Evolutionary conservation across 2,329 filamentous ascomycete genomes (phyloP), one percentile per base, ranked within the genome.

Genomic region (Thermomyces lanuginosus): DNA sequence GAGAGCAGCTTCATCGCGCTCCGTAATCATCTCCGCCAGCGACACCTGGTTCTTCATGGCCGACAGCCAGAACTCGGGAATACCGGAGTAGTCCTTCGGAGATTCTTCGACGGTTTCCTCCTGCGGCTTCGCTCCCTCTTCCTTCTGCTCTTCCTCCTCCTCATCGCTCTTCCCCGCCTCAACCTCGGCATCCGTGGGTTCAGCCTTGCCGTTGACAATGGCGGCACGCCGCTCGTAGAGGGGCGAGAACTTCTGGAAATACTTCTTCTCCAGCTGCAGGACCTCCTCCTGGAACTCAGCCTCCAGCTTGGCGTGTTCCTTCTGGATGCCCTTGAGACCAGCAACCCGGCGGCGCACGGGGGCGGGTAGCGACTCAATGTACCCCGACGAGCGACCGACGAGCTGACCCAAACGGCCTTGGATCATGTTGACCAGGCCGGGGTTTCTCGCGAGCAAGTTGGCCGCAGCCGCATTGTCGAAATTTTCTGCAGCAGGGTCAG

Each of bases 21-120:
- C 89, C 46, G 89, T 98, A 54, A 98, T 93, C 72, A 93, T 92
- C 61, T 98, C 91, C 30, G 86, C 82, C 30, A 98, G 74, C 16
- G 84, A 92, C 46, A 89, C 72, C 56, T 93, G 86, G 66, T 98
- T 98, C 71, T 98, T 98, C 86, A 98, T 95, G 43, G 91, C 86
- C 35, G 86, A 93, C 26, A 98, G 69, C 89, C 89, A 98, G 69
- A 98, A 98, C 61, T 98, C 89, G 37, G 89, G 89, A 37, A 98
- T 93, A 56, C 89, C 89, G 46, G 72, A 66, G n/a, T n/a, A n/a
- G n/a, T n/a, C n/a, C 38, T 76, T 59, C 26, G 52, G 53, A 19
- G 56, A 39, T 25, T 54, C 61, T 29, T 59, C 52, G 16, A 46
- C 48, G 32, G 59, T 54, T 17, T 60, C 52, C 36, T 67, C 60